Base-by-base conservation (phyloP, 2,329 filamentous ascomycete species). In the Aplosporella prunicola region DNA sequence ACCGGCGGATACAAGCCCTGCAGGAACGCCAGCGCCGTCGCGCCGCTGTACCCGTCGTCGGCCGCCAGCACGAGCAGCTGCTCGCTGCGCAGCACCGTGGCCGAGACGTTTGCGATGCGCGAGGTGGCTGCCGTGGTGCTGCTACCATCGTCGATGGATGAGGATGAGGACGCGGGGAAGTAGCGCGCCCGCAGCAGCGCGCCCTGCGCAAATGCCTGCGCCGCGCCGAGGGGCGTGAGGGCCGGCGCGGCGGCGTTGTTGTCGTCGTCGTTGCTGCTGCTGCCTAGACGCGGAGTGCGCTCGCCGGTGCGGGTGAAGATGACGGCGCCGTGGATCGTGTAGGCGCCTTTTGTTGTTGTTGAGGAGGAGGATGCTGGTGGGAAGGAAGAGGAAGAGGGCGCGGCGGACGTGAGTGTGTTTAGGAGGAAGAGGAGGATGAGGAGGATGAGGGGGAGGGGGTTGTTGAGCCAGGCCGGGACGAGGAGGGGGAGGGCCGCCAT, bases 1-100 rank as follows among this genome's bases (percentile, higher is more conserved):
- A 64, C 46, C 2, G 73, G 72, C 22, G 74, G 74, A 50, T 77
- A 78, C 8, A 78, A 55, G 6, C 72, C 74, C 50, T 78, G 73
- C 62, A 78, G 66, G 47, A 78, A 78, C 3, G 75, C 73, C 45
- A 74, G 69, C 9, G 73, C 72, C 3, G 72, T 74, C 1, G 67
- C 67, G 22, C 66, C 51, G 2, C 65, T 61, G 38, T 64, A 65
- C 41, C 69, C 64, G 20, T 64, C 57, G 17, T 71, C 61, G 17
- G 64, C 52, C 1, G 73, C 61, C 31, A 67, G 52, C 9, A 73
- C 55, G 35, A 57, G 58, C 7, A 76, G 46, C 42, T 76, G 62
- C 13, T 65, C 53, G 28, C 63, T 54, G 40, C 68, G 51, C 11
- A 72, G 42, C 18, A 56, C 51, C 36, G 67, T 58, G 5, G 59